Base-by-base conservation (phyloP, 305 asterid genomes). In the Plantago coronopus region DNA sequence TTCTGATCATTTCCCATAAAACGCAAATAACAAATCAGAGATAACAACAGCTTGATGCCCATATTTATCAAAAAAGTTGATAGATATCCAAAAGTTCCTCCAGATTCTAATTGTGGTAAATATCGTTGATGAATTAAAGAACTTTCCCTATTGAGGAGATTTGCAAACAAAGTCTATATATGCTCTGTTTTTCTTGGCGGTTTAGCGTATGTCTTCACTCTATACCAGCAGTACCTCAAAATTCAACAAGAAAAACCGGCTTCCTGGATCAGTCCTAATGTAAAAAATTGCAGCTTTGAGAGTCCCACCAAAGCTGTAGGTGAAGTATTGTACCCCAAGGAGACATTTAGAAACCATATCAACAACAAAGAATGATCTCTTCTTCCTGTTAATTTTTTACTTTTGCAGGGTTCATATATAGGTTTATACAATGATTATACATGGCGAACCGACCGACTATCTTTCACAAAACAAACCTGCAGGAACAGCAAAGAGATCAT, bases 391-490 rank as follows among this genome's bases (percentile, higher is more conserved):
- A 54, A 50, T 79, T 69, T 79, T 73, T 59, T 51, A 65, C 66
- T 62, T 34, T 65, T 42, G 53, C 49, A 57, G 64, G 60, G 54
- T 48, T 67, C 62, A 40, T 38, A 71, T 63, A 53, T 59, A 60
- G 59, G 69, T 67, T 57, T 78, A 76, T 64, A 74, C 66, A 71
- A 61, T 65, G 81, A 80, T 74, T 69, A 76, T 77, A 85, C 89
- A 76, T 55, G 64, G 68, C 79, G 75, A 68, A 76, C 73, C 66
- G 74, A 71, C 42, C 42, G 42, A 73, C 76, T 82, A 89, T 78
- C 79, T 83, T 81, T 76, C 82, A 78, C 73, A 80, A 67, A 79
- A 74, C 76, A 83, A 77, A 85, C 95, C 97, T 83, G 95, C 90
- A 87, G 74, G 79, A 72, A 80, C 83, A 87, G 79, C 83, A 79